Conservation (phyloP, 768 basidiomycete genomes). For the Tubosaeta sp. region DNA sequence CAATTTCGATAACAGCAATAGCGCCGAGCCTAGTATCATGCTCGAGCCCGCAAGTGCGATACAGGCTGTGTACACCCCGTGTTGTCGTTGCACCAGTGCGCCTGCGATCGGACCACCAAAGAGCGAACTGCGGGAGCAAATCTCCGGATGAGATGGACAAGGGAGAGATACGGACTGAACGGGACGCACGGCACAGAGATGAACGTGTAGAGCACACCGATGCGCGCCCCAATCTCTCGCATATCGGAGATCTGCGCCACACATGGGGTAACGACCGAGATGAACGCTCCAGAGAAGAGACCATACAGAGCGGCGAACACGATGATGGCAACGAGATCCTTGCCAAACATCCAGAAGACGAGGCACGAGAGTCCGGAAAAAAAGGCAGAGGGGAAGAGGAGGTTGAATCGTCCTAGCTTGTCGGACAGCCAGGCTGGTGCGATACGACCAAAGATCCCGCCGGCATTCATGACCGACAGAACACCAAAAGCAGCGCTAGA, state of each 20-base stretch:
- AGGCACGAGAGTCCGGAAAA: slow-evolving; percentile 58
- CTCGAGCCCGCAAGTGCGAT: slow-evolving; percentile 58
- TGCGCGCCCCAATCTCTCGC: slow-evolving; percentile 54
- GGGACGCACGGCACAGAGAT: slow-evolving; percentile 66
- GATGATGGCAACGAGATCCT: slow-evolving; percentile 38
- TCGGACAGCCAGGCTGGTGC: slow-evolving; percentile 64
- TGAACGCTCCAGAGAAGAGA: slow-evolving; percentile 64
- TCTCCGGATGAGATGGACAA: not conserved
- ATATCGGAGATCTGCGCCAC: slow-evolving; percentile 62
- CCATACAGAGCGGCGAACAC: slow-evolving; percentile 57
- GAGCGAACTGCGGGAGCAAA: slow-evolving; percentile 42
- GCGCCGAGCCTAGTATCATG: slow-evolving; percentile 53
- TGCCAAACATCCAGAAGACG: slow-evolving; percentile 51
- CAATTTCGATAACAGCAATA: slow-evolving; percentile 50
- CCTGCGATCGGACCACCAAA: slow-evolving; percentile 65
- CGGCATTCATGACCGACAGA: slow-evolving; percentile 66
- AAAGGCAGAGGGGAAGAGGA: slow-evolving; percentile 59
- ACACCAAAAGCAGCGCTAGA: slow-evolving; percentile 46
- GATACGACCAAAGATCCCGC: slow-evolving; percentile 60
- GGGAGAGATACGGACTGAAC: not conserved
- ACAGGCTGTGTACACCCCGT: slow-evolving; percentile 47
- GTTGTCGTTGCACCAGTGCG: slow-evolving; percentile 42
- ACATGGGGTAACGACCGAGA: slow-evolving; percentile 63
- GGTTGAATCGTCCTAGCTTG: slow-evolving; percentile 60
- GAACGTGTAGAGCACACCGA: slow-evolving; percentile 61